Conservation (phyloP, 1,284 basidiomycete species). For the Inonotus hispidus region DNA sequence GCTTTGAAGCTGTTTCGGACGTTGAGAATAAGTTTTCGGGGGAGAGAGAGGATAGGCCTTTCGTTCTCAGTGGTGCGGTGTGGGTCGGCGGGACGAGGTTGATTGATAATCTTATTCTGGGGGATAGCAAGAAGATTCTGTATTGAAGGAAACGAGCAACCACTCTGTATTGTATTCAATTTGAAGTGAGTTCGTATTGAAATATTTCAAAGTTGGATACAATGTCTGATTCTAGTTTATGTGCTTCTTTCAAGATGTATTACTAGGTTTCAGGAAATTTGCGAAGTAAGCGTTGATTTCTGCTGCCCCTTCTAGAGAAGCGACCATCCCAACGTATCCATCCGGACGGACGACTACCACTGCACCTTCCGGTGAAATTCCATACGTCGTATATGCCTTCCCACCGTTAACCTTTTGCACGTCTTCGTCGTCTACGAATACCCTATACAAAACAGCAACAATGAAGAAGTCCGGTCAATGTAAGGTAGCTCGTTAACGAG, state of each 20-base stretch:
- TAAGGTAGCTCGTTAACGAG: not conserved
- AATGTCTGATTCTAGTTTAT: too few relatives aligned
- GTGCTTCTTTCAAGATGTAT: too few relatives aligned
- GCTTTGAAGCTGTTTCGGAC: conserved; percentile 57
- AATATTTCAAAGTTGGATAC: too few relatives aligned
- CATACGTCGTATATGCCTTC: conserved; percentile 49
- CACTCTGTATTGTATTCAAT: too few relatives aligned
- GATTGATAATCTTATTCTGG: conserved; percentile 90
- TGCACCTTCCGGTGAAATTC: conserved; percentile 52
- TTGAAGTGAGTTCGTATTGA: not conserved
- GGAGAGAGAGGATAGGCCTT: conserved; percentile 35
- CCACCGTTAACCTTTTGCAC: conserved; percentile 36
- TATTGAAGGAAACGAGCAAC: conserved; percentile 11
- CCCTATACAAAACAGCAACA: conserved; percentile 35
- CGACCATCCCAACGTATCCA: conserved; percentile 62
- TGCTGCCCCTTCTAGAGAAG: conserved; percentile 39
- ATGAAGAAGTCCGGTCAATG: too few relatives aligned
- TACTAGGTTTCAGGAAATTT: conserved; percentile 30
- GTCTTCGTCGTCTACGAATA: conserved; percentile 44
- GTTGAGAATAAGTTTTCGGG: conserved; percentile 24
- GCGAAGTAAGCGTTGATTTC: conserved; percentile 49
- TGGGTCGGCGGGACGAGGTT: conserved; percentile 85
- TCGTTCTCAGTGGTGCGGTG: conserved; percentile 85
- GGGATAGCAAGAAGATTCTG: conserved; percentile 33
- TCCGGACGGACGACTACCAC: conserved; percentile 69